Evolutionary conservation across 2,329 filamentous ascomycete species (phyloP).

Genomic region (Juglanconis oblonga): DNA sequence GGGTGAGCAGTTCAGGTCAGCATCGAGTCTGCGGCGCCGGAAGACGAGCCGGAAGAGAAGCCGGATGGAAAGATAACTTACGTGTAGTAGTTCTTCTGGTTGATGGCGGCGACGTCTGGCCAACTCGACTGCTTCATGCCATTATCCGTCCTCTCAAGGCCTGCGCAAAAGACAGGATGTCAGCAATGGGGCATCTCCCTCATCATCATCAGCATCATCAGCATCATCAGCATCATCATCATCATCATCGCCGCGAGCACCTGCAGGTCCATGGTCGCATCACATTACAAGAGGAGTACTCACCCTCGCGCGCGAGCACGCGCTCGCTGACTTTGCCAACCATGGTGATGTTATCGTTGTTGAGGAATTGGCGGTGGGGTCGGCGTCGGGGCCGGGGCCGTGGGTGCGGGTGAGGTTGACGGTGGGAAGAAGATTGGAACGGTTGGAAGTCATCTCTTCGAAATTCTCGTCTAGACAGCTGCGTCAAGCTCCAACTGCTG

Average conservation of each 20-base stretch:
- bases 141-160: slow-evolving; percentile 95
- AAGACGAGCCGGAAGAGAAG: neutral
- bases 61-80: slow-evolving; percentile 37
- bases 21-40: slow-evolving; percentile 3
- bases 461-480: slow-evolving; percentile 9
- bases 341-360: slow-evolving; percentile 36
- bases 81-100: slow-evolving; percentile 99
- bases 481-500: slow-evolving; percentile 13
- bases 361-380: slow-evolving; percentile 19
- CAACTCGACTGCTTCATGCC: slow-evolving; percentile 94
- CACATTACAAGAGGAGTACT: slow-evolving; percentile 22
- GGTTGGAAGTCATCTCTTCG: slow-evolving; percentile 7
- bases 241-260: neutral
- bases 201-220: too few species aligned
- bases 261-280: neutral
- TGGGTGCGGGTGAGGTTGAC: neutral
- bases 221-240: too few species aligned
- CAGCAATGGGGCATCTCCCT: slow-evolving; percentile 10
- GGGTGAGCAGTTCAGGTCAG: slow-evolving; percentile 21
- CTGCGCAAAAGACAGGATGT: slow-evolving; percentile 42
- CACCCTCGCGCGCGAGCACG: slow-evolving; percentile 62
- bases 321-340: slow-evolving; percentile 65
- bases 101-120: slow-evolving; percentile 90
- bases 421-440: neutral
- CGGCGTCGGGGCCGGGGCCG: slow-evolving; percentile 3